Evolutionary conservation across 495 filamentous ascomycete genomes (phyloP).

Genomic region (Clohesyomyces aquaticus): DNA sequence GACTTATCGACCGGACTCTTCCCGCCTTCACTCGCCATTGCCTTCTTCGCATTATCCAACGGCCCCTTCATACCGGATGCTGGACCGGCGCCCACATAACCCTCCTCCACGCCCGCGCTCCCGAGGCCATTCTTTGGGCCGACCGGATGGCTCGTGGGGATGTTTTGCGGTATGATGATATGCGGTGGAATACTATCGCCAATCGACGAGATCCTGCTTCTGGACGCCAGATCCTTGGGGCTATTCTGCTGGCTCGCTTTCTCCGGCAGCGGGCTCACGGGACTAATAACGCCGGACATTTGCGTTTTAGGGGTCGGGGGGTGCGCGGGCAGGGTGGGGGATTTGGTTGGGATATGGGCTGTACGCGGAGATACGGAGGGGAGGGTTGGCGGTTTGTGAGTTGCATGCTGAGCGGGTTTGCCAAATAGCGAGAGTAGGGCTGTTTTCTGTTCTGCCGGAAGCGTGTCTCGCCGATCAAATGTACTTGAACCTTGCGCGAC

Average conservation of each 20-base stretch:
- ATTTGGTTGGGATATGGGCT: constrained; percentile 7
- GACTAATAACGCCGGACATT: constrained; percentile 38
- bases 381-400: neutral
- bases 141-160: constrained; percentile 12
- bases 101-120: constrained; percentile 20
- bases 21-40: constrained; percentile 40
- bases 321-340: constrained; percentile 30
- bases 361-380: constrained; percentile 14
- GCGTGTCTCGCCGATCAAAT: constrained; percentile 49
- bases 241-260: constrained; percentile 42
- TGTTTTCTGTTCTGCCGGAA: constrained; percentile 62
- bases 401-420: constrained; percentile 51
- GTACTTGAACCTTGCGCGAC: constrained; percentile 8
- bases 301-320: constrained; percentile 42
- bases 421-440: constrained; percentile 72
- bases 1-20: constrained; percentile 71
- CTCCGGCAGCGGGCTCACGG: constrained; percentile 56
- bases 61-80: constrained; percentile 51
- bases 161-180: constrained; percentile 10
- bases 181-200: constrained; percentile 36
- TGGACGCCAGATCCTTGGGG: constrained; percentile 48
- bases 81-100: constrained; percentile 33
- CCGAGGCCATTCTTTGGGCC: constrained; percentile 28
- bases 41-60: neutral
- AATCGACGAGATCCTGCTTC: constrained; percentile 52